Evolutionary conservation across 495 filamentous ascomycete species (phyloP).

Genomic region (Hyaloscypha hepaticicola): DNA sequence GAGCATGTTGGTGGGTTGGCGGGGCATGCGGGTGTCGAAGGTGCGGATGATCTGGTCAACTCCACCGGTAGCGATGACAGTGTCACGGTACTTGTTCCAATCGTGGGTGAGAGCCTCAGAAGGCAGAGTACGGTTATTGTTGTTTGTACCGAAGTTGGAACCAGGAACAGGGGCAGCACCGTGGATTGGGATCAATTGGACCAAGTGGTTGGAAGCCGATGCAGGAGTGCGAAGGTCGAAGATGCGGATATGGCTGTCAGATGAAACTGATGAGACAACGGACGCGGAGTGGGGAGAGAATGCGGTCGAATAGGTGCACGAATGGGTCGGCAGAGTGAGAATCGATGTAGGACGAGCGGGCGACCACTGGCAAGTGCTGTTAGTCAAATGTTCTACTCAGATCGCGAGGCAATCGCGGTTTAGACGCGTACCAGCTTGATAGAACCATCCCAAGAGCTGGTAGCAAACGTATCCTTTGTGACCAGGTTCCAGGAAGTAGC

Average conservation of each 20-base stretch:
- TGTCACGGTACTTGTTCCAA: slow-evolving; percentile 96
- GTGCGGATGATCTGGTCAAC: slow-evolving; percentile 86
- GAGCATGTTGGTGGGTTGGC: slow-evolving; percentile 66
- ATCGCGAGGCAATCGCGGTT: slow-evolving; percentile 5
- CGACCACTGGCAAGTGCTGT: slow-evolving; percentile 60
- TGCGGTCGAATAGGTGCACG: slow-evolving; percentile 83
- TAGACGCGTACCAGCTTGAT: slow-evolving; percentile 66
- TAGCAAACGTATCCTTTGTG: slow-evolving; percentile 85
- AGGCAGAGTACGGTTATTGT: slow-evolving; percentile 37
- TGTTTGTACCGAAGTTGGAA: slow-evolving; percentile 40
- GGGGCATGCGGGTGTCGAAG: slow-evolving; percentile 79
- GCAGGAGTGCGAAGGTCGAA: slow-evolving; percentile 87
- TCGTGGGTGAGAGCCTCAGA: slow-evolving; percentile 89
- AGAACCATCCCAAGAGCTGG: slow-evolving; percentile 90
- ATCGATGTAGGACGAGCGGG: slow-evolving; percentile 70
- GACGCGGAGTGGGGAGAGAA: slow-evolving; percentile 79
- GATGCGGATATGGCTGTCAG: slow-evolving; percentile 81
- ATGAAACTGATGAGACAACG: slow-evolving; percentile 76
- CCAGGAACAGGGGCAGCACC: slow-evolving; percentile 45
- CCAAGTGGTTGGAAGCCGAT: slow-evolving; percentile 78
- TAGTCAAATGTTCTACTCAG: slow-evolving; percentile 8
- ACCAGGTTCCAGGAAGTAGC: slow-evolving; percentile 89
- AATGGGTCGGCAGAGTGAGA: slow-evolving; percentile 80
- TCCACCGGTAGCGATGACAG: slow-evolving; percentile 78
- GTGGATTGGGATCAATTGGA: slow-evolving; percentile 75